Percentiles rank a stretch among this genome's conserved stretches.
phyloP scores from a whole-genome alignment of 2,329 filamentous ascomycete genomes.

The Beauveria sp. region DNA sequence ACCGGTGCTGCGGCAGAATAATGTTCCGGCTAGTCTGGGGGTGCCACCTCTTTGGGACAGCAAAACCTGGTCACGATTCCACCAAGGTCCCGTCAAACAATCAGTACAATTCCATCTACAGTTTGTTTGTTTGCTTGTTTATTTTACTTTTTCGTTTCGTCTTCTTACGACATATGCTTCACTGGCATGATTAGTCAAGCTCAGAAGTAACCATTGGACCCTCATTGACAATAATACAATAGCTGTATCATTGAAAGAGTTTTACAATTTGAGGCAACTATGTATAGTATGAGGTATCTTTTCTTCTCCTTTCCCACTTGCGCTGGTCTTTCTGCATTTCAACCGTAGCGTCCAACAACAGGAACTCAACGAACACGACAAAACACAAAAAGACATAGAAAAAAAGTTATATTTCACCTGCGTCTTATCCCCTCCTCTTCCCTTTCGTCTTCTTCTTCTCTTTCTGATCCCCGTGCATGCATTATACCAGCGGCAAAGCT shows the following conservation, averaged over 20 bases:
- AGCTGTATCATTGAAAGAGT: slow-evolving; percentile 14
- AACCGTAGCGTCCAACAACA: slow-evolving; percentile 12
- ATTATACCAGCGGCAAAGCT: slow-evolving; percentile 22
- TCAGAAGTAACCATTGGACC: background rate
- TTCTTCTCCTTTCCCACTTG: slow-evolving; percentile 15
- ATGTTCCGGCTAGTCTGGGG: slow-evolving; percentile 23
- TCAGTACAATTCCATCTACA: too few species aligned
- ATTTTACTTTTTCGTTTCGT: too few species aligned
- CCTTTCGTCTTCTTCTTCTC: background rate
- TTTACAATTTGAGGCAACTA: slow-evolving; percentile 27
- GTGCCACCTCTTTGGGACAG: background rate
- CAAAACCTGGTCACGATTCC: too few species aligned
- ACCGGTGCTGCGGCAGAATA: slow-evolving; percentile 21
- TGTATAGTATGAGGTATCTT: slow-evolving; percentile 20
- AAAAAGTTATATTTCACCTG: slow-evolving; percentile 6
- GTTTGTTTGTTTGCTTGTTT: too few species aligned
- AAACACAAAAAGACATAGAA: slow-evolving; percentile 5
- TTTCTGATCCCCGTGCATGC: slow-evolving; percentile 19
- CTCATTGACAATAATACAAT: background rate
- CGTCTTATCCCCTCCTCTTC: slow-evolving; percentile 14
- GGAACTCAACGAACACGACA: background rate
- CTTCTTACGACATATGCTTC: background rate
- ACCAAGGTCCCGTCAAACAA: too few species aligned
- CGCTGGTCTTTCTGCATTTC: slow-evolving; percentile 21
- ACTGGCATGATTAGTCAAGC: background rate